phyloP scores from a whole-genome alignment of 164 flowering plant species.

The Kalanchoe fedtschenkoi region DNA sequence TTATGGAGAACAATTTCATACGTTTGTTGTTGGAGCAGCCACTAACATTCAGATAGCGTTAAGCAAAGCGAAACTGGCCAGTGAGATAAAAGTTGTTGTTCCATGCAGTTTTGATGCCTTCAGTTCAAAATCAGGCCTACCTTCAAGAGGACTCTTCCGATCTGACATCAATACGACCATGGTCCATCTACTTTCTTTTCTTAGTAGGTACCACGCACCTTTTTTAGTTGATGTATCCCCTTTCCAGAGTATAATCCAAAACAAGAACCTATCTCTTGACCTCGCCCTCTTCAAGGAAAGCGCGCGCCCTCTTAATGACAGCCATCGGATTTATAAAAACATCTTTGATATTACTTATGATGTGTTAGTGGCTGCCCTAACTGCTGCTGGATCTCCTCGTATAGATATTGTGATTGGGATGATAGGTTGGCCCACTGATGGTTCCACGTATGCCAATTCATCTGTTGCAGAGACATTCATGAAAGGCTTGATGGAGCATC shows the following conservation, averaged over 20 bases:
- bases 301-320: conserved; percentile 42
- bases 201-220: conserved; percentile 53
- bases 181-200: conserved; percentile 65
- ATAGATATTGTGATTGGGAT: conserved; percentile 53
- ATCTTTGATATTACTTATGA: conserved; percentile 59
- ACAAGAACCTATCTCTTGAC: conserved; percentile 54
- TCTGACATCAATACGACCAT: conserved; percentile 75
- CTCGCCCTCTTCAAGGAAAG: conserved; percentile 52
- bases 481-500: conserved; percentile 51
- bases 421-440: conserved; percentile 97
- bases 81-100: conserved; percentile 63
- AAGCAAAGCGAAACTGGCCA: conserved; percentile 40
- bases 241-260: conserved; percentile 42
- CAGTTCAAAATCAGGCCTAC: conserved; percentile 41
- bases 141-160: conserved; percentile 69
- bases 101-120: conserved; percentile 69
- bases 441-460: conserved; percentile 60
- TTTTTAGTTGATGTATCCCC: conserved; percentile 66
- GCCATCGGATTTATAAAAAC: conserved; percentile 48
- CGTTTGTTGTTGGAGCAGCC: conserved; percentile 69
- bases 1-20: conserved; percentile 53
- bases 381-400: conserved; percentile 41
- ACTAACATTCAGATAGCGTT: conserved; percentile 64
- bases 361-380: conserved; percentile 50
- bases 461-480: conserved; percentile 51